These are phyloP conservation scores for Pyricularia pennisetigena DNA, from an alignment of 2,329 filamentous ascomycete species.

Conservation along the genomic window DNA sequence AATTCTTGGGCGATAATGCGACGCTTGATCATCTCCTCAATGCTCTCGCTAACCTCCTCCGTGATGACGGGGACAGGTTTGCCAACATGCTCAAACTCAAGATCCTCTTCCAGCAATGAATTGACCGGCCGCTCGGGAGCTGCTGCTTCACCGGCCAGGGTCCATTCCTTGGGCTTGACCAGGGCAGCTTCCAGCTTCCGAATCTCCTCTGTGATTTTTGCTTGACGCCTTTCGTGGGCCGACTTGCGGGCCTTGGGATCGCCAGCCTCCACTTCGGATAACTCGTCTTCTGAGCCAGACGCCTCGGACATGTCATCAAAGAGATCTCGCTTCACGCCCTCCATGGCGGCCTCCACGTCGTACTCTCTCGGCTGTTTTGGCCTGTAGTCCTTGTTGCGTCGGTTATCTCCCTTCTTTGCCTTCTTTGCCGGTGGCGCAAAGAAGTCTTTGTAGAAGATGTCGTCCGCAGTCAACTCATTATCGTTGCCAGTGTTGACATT, in stretches of 20 bases:
- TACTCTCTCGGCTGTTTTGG: constrained; percentile 33
- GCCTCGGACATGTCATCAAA: constrained; percentile 65
- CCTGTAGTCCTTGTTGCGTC: constrained; percentile 27
- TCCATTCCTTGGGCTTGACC: constrained; percentile 86
- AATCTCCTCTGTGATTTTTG: constrained; percentile 82
- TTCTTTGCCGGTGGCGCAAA: constrained; percentile 80
- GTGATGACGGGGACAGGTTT: constrained; percentile 95
- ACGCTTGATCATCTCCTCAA: constrained; percentile 89
- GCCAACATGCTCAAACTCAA: constrained; percentile 91
- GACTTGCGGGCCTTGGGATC: constrained; percentile 68
- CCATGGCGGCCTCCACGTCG: constrained; percentile 45
- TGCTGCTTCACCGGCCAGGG: constrained; percentile 76
- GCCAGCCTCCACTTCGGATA: constrained; percentile 56
- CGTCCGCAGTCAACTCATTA: constrained; percentile 65
- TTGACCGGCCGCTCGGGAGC: constrained; percentile 78
- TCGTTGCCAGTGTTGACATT: constrained; percentile 29
- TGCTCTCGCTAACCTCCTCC: constrained; percentile 78
- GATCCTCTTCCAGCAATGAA: constrained; percentile 85
- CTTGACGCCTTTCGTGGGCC: constrained; percentile 77
- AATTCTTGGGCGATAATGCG: constrained; percentile 86
- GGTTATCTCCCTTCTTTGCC: constrained; percentile 40
- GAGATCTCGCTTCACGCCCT: constrained; percentile 16
- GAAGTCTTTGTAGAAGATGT: constrained; percentile 86
- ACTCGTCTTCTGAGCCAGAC: constrained; percentile 36
- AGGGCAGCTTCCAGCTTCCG: constrained; percentile 82